Conservation (phyloP, 1,284 basidiomycete genomes). For the Lentinula novae-zelandiae region DNA sequence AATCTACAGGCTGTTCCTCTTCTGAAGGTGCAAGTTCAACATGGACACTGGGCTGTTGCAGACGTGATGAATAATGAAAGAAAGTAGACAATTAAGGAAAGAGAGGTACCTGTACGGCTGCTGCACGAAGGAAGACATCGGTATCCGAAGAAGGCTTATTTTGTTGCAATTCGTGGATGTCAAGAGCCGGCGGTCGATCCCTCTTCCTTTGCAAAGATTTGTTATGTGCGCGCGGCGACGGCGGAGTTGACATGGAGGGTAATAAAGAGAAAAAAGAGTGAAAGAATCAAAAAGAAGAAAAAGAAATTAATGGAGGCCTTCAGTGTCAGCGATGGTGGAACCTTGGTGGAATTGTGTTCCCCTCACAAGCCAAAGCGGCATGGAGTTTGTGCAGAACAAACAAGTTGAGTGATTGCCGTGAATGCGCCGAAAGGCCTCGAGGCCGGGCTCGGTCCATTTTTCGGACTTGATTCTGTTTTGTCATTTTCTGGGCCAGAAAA, state of each 20-base stretch:
- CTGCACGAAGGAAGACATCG: constrained; percentile 26
- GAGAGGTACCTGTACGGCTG: constrained; percentile 13
- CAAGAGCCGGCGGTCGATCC: constrained; percentile 36
- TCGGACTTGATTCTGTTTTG: background rate
- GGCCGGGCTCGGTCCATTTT: background rate
- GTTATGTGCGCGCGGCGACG: constrained; percentile 23
- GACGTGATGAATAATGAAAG: constrained; percentile 1
- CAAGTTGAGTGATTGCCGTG: background rate
- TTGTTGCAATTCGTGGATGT: constrained; percentile 26
- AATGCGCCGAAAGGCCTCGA: background rate
- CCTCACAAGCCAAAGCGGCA: background rate
- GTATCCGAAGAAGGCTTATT: constrained; percentile 28
- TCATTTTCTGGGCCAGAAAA: background rate
- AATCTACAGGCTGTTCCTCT: constrained; percentile 21
- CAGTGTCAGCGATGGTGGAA: background rate
- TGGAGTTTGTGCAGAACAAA: background rate
- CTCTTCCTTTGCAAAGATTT: constrained; percentile 21
- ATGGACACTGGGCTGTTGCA: constrained; percentile 32
- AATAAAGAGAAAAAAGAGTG: constrained; percentile 18
- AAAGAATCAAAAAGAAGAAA: constrained; percentile 17
- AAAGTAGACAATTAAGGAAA: constrained; percentile 14
- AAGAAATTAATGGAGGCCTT: constrained; percentile 8
- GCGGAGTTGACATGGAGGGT: constrained; percentile 33
- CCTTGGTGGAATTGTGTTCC: background rate
- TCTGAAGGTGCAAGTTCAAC: constrained; percentile 33